Conservation (phyloP, 1,139 yeast genomes). For the Ogataea hybrid region DNA sequence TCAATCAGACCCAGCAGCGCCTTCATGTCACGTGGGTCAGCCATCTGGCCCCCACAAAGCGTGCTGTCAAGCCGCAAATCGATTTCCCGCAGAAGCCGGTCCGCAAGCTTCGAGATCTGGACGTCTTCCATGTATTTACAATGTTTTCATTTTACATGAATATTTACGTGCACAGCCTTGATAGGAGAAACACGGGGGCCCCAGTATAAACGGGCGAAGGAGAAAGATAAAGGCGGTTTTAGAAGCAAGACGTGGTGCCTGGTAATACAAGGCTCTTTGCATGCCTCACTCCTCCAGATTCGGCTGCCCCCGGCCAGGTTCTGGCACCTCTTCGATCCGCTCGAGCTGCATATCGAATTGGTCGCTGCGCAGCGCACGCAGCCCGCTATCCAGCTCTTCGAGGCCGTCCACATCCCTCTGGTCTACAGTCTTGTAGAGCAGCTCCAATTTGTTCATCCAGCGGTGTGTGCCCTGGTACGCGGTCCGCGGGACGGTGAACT, state of each 20-base stretch:
- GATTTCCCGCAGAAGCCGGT: conserved; percentile 2
- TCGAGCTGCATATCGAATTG: neutral
- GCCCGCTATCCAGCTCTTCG: neutral
- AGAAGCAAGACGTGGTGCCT: no score
- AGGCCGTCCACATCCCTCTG: no score
- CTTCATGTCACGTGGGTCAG: neutral
- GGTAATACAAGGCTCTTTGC: no score
- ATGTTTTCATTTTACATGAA: neutral
- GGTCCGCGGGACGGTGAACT: conserved; percentile 9
- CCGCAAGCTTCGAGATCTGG: conserved; percentile 6
- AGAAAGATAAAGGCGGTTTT: neutral
- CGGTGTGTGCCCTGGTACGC: conserved; percentile 5
- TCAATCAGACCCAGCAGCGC: conserved; percentile 25
- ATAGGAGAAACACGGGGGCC: no score
- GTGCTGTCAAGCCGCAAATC: conserved; percentile 7
- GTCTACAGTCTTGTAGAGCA: neutral
- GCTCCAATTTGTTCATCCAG: conserved; percentile 7
- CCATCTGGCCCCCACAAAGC: neutral
- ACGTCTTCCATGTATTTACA: conserved; percentile 6
- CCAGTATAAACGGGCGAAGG: no score
- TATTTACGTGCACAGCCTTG: no score
- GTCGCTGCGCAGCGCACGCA: neutral
- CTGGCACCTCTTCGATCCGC: no score
- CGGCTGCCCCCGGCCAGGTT: no score
- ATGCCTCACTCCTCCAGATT: no score